A percentile compares a stretch with the other conserved stretches of the same genome.
Evolutionary conservation across 805 yeast species (phyloP).

Genomic region (Metschnikowia peoriensis): DNA sequence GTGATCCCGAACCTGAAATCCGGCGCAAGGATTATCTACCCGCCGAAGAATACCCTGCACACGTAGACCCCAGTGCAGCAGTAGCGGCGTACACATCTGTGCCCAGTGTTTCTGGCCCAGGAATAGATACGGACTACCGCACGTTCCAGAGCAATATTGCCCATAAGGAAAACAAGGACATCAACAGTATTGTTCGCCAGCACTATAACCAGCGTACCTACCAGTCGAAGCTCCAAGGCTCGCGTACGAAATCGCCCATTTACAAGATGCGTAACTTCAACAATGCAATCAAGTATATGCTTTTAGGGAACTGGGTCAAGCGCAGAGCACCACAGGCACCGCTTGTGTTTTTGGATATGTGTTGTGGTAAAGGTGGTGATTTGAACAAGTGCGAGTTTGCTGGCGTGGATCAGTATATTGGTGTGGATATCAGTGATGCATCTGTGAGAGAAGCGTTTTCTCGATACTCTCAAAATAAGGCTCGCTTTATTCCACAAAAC

Average conservation of each 20-base stretch:
- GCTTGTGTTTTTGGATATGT: conserved; percentile 69
- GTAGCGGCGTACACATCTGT: conserved; percentile 19
- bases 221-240: conserved; percentile 55
- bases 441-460: conserved; percentile 81
- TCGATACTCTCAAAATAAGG: conserved; percentile 59
- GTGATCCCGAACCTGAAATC: conserved; percentile 18
- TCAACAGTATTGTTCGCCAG: conserved; percentile 68
- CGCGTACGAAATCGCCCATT: conserved; percentile 77
- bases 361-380: conserved; percentile 99
- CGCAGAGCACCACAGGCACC: conserved; percentile 24
- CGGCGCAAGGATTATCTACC: conserved; percentile 9
- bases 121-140: conserved; percentile 26
- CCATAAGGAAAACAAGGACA: conserved; percentile 37
- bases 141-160: conserved; percentile 39
- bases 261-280: conserved; percentile 85
- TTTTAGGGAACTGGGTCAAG: conserved; percentile 67
- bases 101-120: conserved; percentile 17
- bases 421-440: conserved; percentile 88
- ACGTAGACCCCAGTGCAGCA: conserved; percentile 1
- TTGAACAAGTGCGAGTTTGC: conserved; percentile 83
- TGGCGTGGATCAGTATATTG: conserved; percentile 72
- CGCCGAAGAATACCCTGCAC: conserved; percentile 7
- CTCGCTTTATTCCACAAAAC: conserved; percentile 34
- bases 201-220: conserved; percentile 87
- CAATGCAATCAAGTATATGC: conserved; percentile 84